Evolutionary conservation across 2,329 filamentous ascomycete genomes (phyloP).

Genomic region (Xylariaceae sp.): DNA sequence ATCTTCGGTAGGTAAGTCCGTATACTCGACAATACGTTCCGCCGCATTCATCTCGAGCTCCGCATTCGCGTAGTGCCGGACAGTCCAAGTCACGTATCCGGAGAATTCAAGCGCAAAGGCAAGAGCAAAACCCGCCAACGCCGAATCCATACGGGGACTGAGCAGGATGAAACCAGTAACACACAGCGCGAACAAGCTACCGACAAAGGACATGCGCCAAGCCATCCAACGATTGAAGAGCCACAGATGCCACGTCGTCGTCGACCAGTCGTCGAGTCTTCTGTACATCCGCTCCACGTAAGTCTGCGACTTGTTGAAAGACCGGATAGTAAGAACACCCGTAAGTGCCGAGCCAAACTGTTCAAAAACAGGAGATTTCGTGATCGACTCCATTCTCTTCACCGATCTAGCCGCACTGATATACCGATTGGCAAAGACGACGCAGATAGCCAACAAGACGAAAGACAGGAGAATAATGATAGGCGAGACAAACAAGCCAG

Average conservation of each 20-base stretch:
- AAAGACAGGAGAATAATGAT: slow-evolving; percentile 59
- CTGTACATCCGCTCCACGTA: slow-evolving; percentile 67
- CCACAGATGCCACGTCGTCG: slow-evolving; percentile 62
- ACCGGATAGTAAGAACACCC: slow-evolving; percentile 70
- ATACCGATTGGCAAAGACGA: slow-evolving; percentile 57
- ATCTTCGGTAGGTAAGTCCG: slow-evolving; percentile 61
- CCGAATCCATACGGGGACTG: slow-evolving; percentile 57
- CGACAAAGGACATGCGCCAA: slow-evolving; percentile 65
- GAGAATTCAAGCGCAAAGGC: slow-evolving; percentile 69
- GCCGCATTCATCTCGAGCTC: slow-evolving; percentile 76
- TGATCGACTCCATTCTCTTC: slow-evolving; percentile 71
- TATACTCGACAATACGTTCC: slow-evolving; percentile 72
- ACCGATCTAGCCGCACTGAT: slow-evolving; percentile 67
- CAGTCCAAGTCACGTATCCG: slow-evolving; percentile 50
- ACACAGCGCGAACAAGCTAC: slow-evolving; percentile 61
- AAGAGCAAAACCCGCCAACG: slow-evolving; percentile 70
- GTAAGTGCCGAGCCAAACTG: slow-evolving; percentile 68
- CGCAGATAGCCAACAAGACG: slow-evolving; percentile 52
- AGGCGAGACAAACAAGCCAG: slow-evolving; percentile 62
- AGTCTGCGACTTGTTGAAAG: slow-evolving; percentile 61
- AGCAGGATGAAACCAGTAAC: slow-evolving; percentile 61
- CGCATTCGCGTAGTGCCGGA: slow-evolving; percentile 46
- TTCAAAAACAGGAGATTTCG: slow-evolving; percentile 75
- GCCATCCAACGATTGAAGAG: slow-evolving; percentile 74
- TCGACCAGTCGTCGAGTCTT: slow-evolving; percentile 62